Percentiles rank a stretch among this genome's conserved stretches.
Conservation (phyloP, 2,329 filamentous ascomycete genomes). For the Penicillium frequentans region DNA sequence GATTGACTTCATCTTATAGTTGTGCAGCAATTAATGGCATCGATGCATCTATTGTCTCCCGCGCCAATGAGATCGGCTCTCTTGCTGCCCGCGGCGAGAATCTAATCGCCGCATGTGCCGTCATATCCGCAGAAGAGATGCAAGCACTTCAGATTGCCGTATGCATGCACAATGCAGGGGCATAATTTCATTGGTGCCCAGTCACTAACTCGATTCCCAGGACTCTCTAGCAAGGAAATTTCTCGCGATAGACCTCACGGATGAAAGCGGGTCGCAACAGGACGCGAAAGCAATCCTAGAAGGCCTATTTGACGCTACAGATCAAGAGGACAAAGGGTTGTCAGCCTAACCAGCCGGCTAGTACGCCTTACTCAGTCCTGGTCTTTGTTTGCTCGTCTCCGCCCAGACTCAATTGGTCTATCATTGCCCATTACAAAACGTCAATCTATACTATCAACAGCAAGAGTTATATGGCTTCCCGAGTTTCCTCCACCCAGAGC, state of each 20-base stretch:
- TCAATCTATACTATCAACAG: constrained; percentile 11
- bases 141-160: constrained; percentile 68
- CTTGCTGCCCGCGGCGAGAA: constrained; percentile 73
- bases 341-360: neutral
- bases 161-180: constrained; percentile 20
- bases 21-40: constrained; percentile 89
- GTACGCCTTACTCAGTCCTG: neutral
- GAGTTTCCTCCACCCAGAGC: neutral
- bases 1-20: constrained; percentile 29
- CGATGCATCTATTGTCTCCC: constrained; percentile 66
- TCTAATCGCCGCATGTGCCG: constrained; percentile 69
- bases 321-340: neutral
- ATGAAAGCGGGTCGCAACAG: neutral
- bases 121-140: constrained; percentile 63
- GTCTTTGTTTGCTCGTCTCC: neutral
- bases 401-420: constrained; percentile 4
- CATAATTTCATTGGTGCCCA: neutral
- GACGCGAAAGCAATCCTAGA: constrained; percentile 10
- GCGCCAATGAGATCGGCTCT: constrained; percentile 71
- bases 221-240: constrained; percentile 17
- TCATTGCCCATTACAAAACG: neutral
- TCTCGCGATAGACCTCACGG: constrained; percentile 15
- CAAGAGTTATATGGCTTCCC: neutral
- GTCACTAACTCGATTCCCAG: constrained; percentile 11
- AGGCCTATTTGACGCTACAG: constrained; percentile 9